Base-by-base conservation (phyloP, 2,329 filamentous ascomycete species). In the Periconia digitata region DNA sequence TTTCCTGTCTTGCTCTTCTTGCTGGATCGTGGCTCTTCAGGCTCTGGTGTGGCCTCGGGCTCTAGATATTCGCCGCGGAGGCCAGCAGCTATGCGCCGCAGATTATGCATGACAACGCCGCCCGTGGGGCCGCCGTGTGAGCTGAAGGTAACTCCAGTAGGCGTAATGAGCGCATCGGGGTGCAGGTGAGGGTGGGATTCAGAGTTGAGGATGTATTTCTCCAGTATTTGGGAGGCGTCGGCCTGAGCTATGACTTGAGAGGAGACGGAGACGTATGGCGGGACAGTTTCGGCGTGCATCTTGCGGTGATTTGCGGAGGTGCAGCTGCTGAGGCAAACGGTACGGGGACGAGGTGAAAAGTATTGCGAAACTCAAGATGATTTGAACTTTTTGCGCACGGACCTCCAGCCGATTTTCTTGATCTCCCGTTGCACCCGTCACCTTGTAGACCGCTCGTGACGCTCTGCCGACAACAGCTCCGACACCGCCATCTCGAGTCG, bases 11-110 rank as follows among this genome's bases (percentile, higher is more conserved):
- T 54, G 18, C 45, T 47, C 36, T 55, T 50, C 41, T 46, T 51
- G 52, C 42, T 48, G 46, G 23, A 56, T 55, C 12, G 50, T 20
- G 62, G 61, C 17, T 69, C 70, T 32, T 69, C 66, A 6, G 69
- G 51, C 51, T 78, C 75, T 8, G 75, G 62, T 24, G 62, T 69
- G 8, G 73, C 63, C 46, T 77, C 75, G 0, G 70, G 70, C 54
- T 70, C 76, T 21, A 81, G 60, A 52, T 71, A 73, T 64, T 82
- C 79, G 18, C 80, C 80, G 17, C 70, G 62, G 49, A 83, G 55
- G 0, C 80, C 80, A 6, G 75, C 74, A 53, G 78, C 77, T 8
- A 83, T 75, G 40, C 80, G 73, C 32, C 75, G 70, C 39, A 83
- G 62, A 56, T 81, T 78, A 60, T 80, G 77, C 44, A 83, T 69